Evolutionary conservation across 805 yeast genomes (phyloP).

Genomic region (Hanseniaspora mollemarum): DNA sequence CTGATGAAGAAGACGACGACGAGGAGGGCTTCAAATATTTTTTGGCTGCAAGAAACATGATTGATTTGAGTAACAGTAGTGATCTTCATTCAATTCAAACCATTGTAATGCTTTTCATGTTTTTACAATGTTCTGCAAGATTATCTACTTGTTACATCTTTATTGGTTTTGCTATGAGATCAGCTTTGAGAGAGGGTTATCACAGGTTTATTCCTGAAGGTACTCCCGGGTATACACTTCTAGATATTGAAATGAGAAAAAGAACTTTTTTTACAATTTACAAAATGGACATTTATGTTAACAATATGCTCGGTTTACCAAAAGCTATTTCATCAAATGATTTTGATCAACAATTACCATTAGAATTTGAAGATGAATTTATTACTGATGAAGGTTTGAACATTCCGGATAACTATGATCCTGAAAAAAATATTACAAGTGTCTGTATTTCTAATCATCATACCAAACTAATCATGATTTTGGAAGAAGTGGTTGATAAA

Average conservation of each 20-base stretch:
- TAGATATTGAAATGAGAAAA: slow-evolving; percentile 75
- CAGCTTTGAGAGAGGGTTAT: slow-evolving; percentile 74
- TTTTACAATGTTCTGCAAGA: slow-evolving; percentile 80
- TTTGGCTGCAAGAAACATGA: slow-evolving; percentile 70
- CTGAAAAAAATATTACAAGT: slow-evolving; percentile 29
- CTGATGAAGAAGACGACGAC: slow-evolving; percentile 25
- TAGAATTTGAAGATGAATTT: slow-evolving; percentile 75
- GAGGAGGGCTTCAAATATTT: slow-evolving; percentile 74
- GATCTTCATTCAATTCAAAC: slow-evolving; percentile 78
- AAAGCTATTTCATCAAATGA: slow-evolving; percentile 65
- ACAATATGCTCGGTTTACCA: slow-evolving; percentile 81
- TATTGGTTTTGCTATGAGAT: slow-evolving; percentile 78
- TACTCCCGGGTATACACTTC: slow-evolving; percentile 40
- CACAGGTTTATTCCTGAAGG: slow-evolving; percentile 56
- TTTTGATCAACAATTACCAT: slow-evolving; percentile 75
- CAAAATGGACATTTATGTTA: slow-evolving; percentile 82
- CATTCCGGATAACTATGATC: slow-evolving; percentile 5
- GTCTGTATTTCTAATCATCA: slow-evolving; percentile 66
- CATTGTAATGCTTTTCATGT: slow-evolving; percentile 72
- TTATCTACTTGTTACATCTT: slow-evolving; percentile 82
- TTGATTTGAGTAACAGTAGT: slow-evolving; percentile 77
- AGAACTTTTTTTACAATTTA: slow-evolving; percentile 79
- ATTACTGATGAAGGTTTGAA: slow-evolving; percentile 48
- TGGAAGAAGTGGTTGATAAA: slow-evolving; percentile 58
- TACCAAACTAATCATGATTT: slow-evolving; percentile 57